These are phyloP conservation scores for Glaciozyma antarctica DNA, from an alignment of 768 basidiomycete genomes.

Conservation along the genomic window DNA sequence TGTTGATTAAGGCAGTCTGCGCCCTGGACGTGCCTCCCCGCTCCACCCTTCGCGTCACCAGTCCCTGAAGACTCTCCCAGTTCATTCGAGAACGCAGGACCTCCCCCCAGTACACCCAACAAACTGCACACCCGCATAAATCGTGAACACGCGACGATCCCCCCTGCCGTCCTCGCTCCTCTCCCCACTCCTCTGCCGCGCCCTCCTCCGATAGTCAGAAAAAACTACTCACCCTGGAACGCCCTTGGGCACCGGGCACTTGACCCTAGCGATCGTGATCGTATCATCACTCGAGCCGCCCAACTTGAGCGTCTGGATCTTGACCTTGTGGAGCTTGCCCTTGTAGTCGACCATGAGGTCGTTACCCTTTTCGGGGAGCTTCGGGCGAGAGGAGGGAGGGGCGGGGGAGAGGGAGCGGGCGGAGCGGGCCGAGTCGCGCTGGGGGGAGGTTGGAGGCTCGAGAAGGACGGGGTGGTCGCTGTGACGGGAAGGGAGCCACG, in stretches of 20 bases:
- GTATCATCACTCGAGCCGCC: conserved; percentile 14
- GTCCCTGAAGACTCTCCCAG: too few relatives aligned
- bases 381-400: conserved; percentile 7
- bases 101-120: too few relatives aligned
- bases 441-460: background rate
- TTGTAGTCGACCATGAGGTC: conserved; percentile 5
- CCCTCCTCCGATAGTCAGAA: background rate
- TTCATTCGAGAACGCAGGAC: too few relatives aligned
- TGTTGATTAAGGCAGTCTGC: too few relatives aligned
- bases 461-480: too few relatives aligned
- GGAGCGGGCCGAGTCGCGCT: conserved; percentile 2
- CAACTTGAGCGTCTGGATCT: conserved; percentile 26
- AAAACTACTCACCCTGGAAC: conserved; percentile 19
- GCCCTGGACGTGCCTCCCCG: too few relatives aligned
- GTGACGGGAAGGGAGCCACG: too few relatives aligned
- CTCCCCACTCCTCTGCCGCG: too few relatives aligned
- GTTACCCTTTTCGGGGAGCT: conserved; percentile 21
- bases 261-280: conserved; percentile 30
- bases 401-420: conserved; percentile 17
- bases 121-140: too few relatives aligned
- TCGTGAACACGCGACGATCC: background rate
- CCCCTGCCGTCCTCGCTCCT: background rate
- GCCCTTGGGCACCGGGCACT: conserved; percentile 30
- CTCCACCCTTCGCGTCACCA: too few relatives aligned
- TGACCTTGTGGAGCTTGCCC: conserved; percentile 26